Base-by-base conservation (phyloP, 164 flowering plant species). In the Vitis riparia region DNA sequence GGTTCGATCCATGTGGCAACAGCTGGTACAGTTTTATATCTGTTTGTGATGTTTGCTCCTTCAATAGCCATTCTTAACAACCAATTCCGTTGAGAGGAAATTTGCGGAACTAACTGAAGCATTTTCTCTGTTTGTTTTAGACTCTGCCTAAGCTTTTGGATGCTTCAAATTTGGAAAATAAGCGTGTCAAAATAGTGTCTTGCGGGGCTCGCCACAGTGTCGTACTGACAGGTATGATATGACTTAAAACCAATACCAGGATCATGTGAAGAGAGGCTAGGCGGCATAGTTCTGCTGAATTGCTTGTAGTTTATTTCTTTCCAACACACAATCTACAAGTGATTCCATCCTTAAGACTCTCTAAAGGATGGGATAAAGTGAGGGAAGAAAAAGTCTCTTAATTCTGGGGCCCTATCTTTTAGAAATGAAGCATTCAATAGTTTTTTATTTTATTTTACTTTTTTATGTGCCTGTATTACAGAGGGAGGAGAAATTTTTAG, bases 131-230 rank as follows among this genome's bases (percentile, higher is more conserved):
- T 44, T 50, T 68, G 60, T 58, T 74, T n/a, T 84, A 91, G 96
- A 81, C 80, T 56, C 70, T 78, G 30, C 96, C 96, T 5, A 81
- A 85, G 82, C 83, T 85, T 11, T 68, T 91, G 80, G 91, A 87
- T 65, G 87, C 87, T 52, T 76, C 91, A 47, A 75, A 82, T 69
- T 66, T 89, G 63, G 90, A 88, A 68, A 82, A 76, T 60, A 78
- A 74, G 68, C 79, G 78, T 62, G 91, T 78, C 5, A 84, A 72
- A 76, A 9, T 72, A 19, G 87, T 89, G 53, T 88, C 93, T 32
- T 90, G 91, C 51, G 93, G 93, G 8, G 96, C 96, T 69, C 87
- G 93, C 12, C 96, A 90, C 66, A 86, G 82, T 80, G 91, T 86
- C 30, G 68, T 83, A 17, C 68, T 89, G 37, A 81, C 94, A 82